Base-by-base conservation (phyloP, 2,329 filamentous ascomycete genomes). In the Talaromyces atroroseus region DNA sequence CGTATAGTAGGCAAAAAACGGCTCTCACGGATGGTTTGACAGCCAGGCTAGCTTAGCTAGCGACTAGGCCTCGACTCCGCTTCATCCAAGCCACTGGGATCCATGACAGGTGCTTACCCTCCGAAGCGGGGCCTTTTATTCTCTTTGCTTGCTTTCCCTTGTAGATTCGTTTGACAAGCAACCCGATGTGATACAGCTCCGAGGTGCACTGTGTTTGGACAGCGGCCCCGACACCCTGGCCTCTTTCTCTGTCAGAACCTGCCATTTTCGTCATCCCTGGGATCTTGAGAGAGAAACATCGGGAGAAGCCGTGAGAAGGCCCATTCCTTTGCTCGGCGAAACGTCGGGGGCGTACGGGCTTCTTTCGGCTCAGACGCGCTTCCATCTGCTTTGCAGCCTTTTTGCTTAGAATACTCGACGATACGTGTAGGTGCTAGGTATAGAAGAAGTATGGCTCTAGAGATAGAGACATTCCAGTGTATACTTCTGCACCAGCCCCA, bases 11-110 rank as follows among this genome's bases (percentile, higher is more conserved):
- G 52, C 29, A 45, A 29, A 45, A 29, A 54, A 54, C 36, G 32
- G 45, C 52, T 46, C 23, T 26, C 44, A 42, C 40, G 40, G 40
- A 7, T 21, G 5, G 40, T 5, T 44, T 23, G 18, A 44, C 40
- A 44, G 26, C 26, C 26, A 29, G 26, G 26, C 26, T n/a, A n/a
- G n/a, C n/a, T n/a, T n/a, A n/a, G 8, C 26, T 29, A 29, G 26
- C 26, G n/a, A 18, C 20, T 21, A 21, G 54, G 49, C 42, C 54
- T 57, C 49, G 54, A 57, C 54, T 52, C 54, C 48, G 49, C 49
- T 42, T 12, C 49, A 56, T 48, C 32, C 42, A 51, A 48, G 54
- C 54, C 54, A 56, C 53, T 46, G 36, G 53, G 53, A 49, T 44
- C 34, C 42, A 51, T 26, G 36, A 56, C 34, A 18, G 32, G 29